Conservation (phyloP, 495 filamentous ascomycete species). For the Penicillium flavigenum region DNA sequence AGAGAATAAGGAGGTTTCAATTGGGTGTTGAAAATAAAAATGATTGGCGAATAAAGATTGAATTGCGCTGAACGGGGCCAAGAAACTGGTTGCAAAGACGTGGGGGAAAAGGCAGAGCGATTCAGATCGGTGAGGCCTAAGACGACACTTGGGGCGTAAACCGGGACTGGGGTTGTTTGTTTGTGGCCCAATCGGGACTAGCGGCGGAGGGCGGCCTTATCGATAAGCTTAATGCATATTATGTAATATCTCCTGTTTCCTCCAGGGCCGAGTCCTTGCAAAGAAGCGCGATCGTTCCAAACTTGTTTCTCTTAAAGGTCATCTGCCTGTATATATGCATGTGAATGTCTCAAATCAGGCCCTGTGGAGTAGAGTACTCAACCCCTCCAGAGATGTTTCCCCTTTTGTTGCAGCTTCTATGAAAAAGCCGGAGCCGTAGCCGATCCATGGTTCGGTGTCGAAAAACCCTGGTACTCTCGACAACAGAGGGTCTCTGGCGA, state of each 20-base stretch:
- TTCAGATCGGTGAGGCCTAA: conserved; percentile 42
- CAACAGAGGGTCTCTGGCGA: neutral
- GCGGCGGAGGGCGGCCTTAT: conserved; percentile 34
- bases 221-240: conserved; percentile 48
- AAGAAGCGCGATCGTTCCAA: neutral
- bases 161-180: conserved; percentile 34
- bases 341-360: neutral
- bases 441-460: conserved; percentile 13
- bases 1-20: conserved; percentile 3
- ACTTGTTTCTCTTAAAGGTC: neutral
- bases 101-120: conserved; percentile 20
- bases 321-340: neutral
- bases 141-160: conserved; percentile 11
- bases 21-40: neutral
- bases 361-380: neutral
- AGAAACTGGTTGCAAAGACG: neutral
- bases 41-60: neutral
- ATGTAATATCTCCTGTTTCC: conserved; percentile 13
- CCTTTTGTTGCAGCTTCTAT: neutral
- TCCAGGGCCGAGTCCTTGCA: neutral
- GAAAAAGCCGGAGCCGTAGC: neutral
- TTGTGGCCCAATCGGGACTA: conserved; percentile 44
- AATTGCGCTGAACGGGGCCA: neutral
- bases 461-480: conserved; percentile 2
- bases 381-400: neutral